Percentiles rank a stretch among this genome's conserved stretches.
phyloP scores from a whole-genome alignment of 1,284 basidiomycete genomes.

The Albatrellus sp. region DNA sequence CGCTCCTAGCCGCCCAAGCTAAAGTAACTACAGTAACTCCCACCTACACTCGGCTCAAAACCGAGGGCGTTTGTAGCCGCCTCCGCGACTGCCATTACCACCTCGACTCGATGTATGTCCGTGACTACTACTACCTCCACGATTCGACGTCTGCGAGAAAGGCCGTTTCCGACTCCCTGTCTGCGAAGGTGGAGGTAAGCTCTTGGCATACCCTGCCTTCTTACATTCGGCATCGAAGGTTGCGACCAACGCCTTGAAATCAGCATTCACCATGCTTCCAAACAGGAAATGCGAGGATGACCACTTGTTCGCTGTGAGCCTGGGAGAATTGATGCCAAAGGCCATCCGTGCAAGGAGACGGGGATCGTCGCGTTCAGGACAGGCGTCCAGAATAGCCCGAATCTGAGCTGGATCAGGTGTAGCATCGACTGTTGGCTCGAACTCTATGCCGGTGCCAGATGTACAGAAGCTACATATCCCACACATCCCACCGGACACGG shows the following conservation, averaged over 20 bases:
- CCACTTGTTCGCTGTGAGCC: constrained; percentile 28
- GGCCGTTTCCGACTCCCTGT: constrained; percentile 15
- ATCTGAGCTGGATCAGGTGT: constrained; percentile 21
- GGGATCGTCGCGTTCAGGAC: constrained; percentile 36
- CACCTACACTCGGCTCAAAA: too few relatives aligned
- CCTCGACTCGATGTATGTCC: not conserved
- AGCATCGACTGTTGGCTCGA: constrained; percentile 18
- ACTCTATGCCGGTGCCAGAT: constrained; percentile 25
- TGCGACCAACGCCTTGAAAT: constrained; percentile 24
- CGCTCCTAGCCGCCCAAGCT: too few relatives aligned
- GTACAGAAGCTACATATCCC: constrained; percentile 32
- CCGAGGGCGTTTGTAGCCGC: constrained; percentile 4
- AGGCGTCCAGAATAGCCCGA: constrained; percentile 27
- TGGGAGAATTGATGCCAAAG: constrained; percentile 34
- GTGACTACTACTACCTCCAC: constrained; percentile 1
- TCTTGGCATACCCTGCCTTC: constrained; percentile 20
- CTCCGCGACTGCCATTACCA: constrained; percentile 2
- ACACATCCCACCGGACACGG: constrained; percentile 30
- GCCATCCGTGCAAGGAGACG: constrained; percentile 36
- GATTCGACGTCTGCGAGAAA: constrained; percentile 11
- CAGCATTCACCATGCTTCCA: constrained; percentile 27
- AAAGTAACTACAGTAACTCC: too few relatives aligned
- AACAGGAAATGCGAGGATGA: constrained; percentile 27
- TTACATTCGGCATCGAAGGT: constrained; percentile 28
- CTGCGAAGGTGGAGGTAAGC: constrained; percentile 6